A percentile compares a stretch with the other conserved stretches of the same genome.
Conservation (phyloP, 306 rosid species). For the Adenanthera pavonina region DNA sequence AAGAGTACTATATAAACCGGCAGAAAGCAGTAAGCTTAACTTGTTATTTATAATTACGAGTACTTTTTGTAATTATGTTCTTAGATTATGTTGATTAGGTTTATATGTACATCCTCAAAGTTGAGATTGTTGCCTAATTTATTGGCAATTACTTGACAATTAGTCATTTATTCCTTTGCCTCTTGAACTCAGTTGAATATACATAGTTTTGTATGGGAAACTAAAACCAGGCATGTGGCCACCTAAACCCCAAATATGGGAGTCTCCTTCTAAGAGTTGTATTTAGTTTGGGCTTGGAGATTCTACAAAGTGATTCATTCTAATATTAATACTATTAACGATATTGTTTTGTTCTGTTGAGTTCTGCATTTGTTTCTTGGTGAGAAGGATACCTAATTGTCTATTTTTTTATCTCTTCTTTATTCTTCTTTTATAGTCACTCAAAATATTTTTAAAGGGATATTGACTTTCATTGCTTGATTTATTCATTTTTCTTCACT, state of each 20-base stretch:
- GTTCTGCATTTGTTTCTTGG: background rate
- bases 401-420: background rate
- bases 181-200: slow-evolving; percentile 11
- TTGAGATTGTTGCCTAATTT: slow-evolving; percentile 34
- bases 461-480: background rate
- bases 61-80: slow-evolving; percentile 22
- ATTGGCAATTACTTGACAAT: background rate
- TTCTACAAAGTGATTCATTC: background rate
- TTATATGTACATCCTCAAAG: slow-evolving; percentile 22
- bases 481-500: background rate
- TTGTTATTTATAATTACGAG: slow-evolving; percentile 19
- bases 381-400: background rate
- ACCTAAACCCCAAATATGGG: background rate
- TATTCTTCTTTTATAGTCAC: background rate
- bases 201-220: background rate
- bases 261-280: background rate
- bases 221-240: slow-evolving; percentile 18
- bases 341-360: background rate
- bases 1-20: slow-evolving; percentile 84
- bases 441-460: background rate
- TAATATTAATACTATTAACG: background rate
- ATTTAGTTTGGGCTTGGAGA: background rate
- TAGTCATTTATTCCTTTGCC: slow-evolving; percentile 10
- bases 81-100: slow-evolving; percentile 17
- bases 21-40: slow-evolving; percentile 80